phyloP scores from a whole-genome alignment of 164 flowering plant species.

The Umbilicus rupestris region DNA sequence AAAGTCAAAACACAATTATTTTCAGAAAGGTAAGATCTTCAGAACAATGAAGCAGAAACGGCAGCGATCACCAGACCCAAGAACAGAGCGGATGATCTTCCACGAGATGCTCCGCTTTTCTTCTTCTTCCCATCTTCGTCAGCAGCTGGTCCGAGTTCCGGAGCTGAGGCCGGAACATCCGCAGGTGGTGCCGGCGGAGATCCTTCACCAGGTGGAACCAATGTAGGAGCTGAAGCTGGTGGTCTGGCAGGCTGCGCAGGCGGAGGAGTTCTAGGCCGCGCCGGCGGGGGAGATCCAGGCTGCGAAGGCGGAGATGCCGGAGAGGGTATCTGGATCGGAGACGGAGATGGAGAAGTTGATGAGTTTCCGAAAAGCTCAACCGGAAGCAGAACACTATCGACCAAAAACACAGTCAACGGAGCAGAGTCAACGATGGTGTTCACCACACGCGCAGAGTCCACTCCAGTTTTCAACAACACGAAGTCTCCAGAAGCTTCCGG shows the following conservation, averaged over 20 bases:
- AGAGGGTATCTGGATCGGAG: background rate
- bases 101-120: background rate
- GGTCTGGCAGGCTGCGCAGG: background rate
- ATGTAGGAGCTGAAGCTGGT: background rate
- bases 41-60: background rate
- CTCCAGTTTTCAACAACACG: background rate
- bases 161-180: background rate
- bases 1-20: background rate
- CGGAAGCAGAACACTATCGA: conserved; percentile 4
- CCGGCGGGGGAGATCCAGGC: background rate
- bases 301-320: background rate
- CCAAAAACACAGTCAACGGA: background rate
- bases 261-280: background rate
- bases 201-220: background rate
- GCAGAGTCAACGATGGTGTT: background rate
- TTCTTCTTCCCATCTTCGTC: background rate
- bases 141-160: background rate
- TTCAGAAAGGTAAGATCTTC: background rate
- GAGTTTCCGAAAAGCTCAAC: background rate
- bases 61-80: background rate
- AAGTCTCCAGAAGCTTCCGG: conserved; percentile 3
- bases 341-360: background rate
- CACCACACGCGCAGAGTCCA: background rate
- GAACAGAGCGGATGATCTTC: background rate
- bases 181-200: background rate